Evolutionary conservation across 164 flowering plant genomes (phyloP).

Genomic region (Saururus chinensis): DNA sequence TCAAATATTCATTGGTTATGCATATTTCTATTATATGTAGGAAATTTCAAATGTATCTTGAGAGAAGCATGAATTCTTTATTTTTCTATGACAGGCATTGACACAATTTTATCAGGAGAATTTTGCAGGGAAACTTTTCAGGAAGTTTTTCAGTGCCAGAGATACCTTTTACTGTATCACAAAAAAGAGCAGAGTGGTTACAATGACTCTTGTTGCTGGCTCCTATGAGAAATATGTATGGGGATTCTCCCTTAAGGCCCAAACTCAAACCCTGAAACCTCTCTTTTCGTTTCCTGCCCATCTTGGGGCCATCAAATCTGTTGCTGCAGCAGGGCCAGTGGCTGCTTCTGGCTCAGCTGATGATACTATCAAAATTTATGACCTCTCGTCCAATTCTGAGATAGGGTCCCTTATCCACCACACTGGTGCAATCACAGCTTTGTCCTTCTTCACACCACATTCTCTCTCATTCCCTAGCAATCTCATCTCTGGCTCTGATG

Average conservation of each 20-base stretch:
- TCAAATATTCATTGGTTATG: too few relatives aligned
- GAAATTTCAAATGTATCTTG: too few relatives aligned
- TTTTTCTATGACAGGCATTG: too few relatives aligned
- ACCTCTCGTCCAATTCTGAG: constrained; percentile 52
- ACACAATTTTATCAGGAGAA: too few relatives aligned
- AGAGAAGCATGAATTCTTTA: too few relatives aligned
- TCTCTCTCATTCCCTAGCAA: constrained; percentile 66
- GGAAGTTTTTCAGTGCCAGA: too few relatives aligned
- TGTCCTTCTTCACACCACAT: constrained; percentile 48
- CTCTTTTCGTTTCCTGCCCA: constrained; percentile 84
- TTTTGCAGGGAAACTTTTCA: too few relatives aligned
- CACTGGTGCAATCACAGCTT: constrained; percentile 50
- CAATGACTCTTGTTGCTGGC: constrained; percentile 69
- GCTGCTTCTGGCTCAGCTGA: constrained; percentile 74
- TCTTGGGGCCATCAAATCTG: constrained; percentile 55
- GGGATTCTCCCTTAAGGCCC: constrained; percentile 59
- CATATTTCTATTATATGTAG: too few relatives aligned
- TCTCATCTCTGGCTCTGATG: constrained; percentile 58
- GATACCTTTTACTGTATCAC: too few relatives aligned
- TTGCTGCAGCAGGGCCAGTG: constrained; percentile 52
- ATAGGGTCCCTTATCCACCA: constrained; percentile 61
- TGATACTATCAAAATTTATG: constrained; percentile 74
- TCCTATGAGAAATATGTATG: constrained; percentile 80
- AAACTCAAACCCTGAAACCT: constrained; percentile 36
- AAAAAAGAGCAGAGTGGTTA: too few relatives aligned